Percentiles rank a stretch among this genome's conserved stretches.
Conservation (phyloP, 2,329 filamentous ascomycete species). For the Apiospora sp. region DNA sequence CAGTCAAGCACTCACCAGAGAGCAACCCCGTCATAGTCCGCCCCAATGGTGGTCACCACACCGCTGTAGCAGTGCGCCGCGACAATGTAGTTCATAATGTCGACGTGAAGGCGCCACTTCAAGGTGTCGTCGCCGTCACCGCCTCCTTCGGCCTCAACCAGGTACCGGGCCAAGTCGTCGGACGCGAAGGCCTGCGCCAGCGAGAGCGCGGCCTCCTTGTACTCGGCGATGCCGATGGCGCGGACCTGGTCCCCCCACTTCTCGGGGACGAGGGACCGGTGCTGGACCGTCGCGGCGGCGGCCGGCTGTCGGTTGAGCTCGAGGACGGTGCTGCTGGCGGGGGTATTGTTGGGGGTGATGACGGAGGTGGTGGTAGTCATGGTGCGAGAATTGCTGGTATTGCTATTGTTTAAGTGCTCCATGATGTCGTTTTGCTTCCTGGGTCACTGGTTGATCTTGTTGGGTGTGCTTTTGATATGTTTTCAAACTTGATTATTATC, state of each 20-base stretch:
- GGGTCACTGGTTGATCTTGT: slow-evolving; percentile 18
- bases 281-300: neutral
- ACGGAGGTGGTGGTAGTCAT: neutral
- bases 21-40: slow-evolving; percentile 79
- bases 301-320: slow-evolving; percentile 32
- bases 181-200: slow-evolving; percentile 80
- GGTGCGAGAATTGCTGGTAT: slow-evolving; percentile 31
- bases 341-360: neutral
- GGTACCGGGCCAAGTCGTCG: slow-evolving; percentile 78
- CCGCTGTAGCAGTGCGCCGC: slow-evolving; percentile 79
- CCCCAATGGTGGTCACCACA: slow-evolving; percentile 76
- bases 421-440: slow-evolving; percentile 46
- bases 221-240: slow-evolving; percentile 70
- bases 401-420: slow-evolving; percentile 48
- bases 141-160: slow-evolving; percentile 74
- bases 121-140: slow-evolving; percentile 55
- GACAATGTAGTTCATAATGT: slow-evolving; percentile 79
- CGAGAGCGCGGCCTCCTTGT: slow-evolving; percentile 73
- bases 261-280: slow-evolving; percentile 59
- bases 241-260: slow-evolving; percentile 66
- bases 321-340: slow-evolving; percentile 3
- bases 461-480: neutral
- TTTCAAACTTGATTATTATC: slow-evolving; percentile 27
- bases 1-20: slow-evolving; percentile 68
- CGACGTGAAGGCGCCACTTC: slow-evolving; percentile 78